Conservation (phyloP, 108 stramenopile species). For the Skeletonema potamos region DNA sequence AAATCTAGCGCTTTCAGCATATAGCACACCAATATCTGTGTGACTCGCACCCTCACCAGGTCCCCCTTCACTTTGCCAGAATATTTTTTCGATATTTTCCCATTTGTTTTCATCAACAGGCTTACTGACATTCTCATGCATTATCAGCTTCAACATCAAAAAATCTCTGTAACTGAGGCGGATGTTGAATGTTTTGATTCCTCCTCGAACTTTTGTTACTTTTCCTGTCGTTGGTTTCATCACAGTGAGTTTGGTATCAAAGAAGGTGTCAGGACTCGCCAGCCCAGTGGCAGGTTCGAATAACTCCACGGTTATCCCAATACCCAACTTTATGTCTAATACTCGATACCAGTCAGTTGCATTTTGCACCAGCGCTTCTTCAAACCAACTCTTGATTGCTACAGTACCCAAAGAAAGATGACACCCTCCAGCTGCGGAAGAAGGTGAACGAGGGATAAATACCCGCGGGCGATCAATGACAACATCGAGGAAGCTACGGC, state of each 20-base stretch:
- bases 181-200: slow-evolving; percentile 39
- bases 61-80: slow-evolving; percentile 41
- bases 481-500: slow-evolving; percentile 59
- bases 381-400: slow-evolving; percentile 61
- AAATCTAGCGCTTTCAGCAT: slow-evolving; percentile 60
- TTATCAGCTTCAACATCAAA: slow-evolving; percentile 39
- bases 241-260: slow-evolving; percentile 45
- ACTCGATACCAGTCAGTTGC: slow-evolving; percentile 36
- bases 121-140: slow-evolving; percentile 51
- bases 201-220: slow-evolving; percentile 41
- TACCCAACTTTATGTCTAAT: slow-evolving; percentile 12
- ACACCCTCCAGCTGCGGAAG: slow-evolving; percentile 11
- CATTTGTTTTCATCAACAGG: slow-evolving; percentile 51
- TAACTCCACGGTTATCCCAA: slow-evolving; percentile 20
- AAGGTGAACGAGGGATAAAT: slow-evolving; percentile 46
- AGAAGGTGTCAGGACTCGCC: slow-evolving; percentile 18
- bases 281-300: background rate
- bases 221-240: slow-evolving; percentile 46
- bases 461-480: slow-evolving; percentile 50
- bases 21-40: slow-evolving; percentile 8
- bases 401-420: slow-evolving; percentile 54
- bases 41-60: slow-evolving; percentile 6
- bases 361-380: slow-evolving; percentile 11
- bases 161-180: slow-evolving; percentile 56
- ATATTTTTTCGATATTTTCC: slow-evolving; percentile 73